Conservation (phyloP, 306 rosid species). For the Dalbergia oliveri region DNA sequence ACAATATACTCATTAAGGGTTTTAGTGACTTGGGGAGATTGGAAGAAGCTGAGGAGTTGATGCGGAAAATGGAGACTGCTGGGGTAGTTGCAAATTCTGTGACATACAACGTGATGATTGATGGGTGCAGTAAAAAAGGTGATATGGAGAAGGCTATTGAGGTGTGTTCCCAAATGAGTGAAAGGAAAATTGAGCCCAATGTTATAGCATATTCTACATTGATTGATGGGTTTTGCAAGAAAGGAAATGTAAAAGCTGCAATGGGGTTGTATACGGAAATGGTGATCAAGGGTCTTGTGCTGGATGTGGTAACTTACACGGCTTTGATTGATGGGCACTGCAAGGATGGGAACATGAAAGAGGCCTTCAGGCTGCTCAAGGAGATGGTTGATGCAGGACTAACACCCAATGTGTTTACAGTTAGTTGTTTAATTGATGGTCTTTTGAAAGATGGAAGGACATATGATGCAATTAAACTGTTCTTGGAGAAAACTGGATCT, state of each 20-base stretch:
- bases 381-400: constrained; percentile 70
- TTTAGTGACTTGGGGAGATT: constrained; percentile 52
- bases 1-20: constrained; percentile 70
- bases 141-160: constrained; percentile 73
- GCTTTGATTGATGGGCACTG: constrained; percentile 75
- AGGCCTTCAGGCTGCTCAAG: constrained; percentile 60
- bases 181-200: constrained; percentile 62
- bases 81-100: constrained; percentile 61
- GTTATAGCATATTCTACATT: constrained; percentile 67
- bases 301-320: constrained; percentile 74
- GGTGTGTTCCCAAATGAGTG: constrained; percentile 69
- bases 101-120: constrained; percentile 67
- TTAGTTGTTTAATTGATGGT: constrained; percentile 73
- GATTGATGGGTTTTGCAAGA: constrained; percentile 79
- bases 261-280: constrained; percentile 70
- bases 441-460: constrained; percentile 70
- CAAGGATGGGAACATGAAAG: constrained; percentile 63
- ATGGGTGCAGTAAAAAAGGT: constrained; percentile 67
- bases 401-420: constrained; percentile 61
- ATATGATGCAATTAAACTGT: constrained; percentile 62
- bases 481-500: constrained; percentile 56
- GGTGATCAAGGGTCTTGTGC: constrained; percentile 65
- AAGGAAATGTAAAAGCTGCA: constrained; percentile 62
- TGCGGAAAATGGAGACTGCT: constrained; percentile 54
- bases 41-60: constrained; percentile 59